A percentile compares a stretch with the other conserved stretches of the same genome.
phyloP scores from a whole-genome alignment of 2,329 filamentous ascomycete genomes.

The Tolypocladium tundrense region DNA sequence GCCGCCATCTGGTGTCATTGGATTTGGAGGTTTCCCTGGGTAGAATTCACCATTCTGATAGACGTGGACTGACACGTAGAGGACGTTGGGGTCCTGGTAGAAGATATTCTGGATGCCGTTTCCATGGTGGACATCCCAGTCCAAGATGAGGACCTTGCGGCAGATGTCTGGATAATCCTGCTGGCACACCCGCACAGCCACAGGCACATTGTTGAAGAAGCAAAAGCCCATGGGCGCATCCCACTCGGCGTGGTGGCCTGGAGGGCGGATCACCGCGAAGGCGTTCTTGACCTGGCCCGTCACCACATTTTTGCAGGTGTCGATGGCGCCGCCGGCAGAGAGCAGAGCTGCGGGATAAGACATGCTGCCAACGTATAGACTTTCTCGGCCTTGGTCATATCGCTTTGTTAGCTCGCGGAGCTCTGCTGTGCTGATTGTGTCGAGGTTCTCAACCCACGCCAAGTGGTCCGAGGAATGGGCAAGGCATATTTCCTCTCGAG shows the following conservation, averaged over 20 bases:
- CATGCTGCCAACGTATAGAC: slow-evolving; percentile 72
- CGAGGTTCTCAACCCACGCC: slow-evolving; percentile 59
- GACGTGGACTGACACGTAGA: slow-evolving; percentile 93
- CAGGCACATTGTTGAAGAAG: slow-evolving; percentile 94
- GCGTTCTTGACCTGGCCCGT: slow-evolving; percentile 80
- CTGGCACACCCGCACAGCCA: slow-evolving; percentile 84
- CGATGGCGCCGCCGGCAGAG: slow-evolving; percentile 86
- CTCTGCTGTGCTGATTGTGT: slow-evolving; percentile 46
- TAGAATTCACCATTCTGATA: slow-evolving; percentile 80
- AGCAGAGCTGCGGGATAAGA: slow-evolving; percentile 74
- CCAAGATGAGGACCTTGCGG: slow-evolving; percentile 82
- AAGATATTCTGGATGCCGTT: slow-evolving; percentile 97
- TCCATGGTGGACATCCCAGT: slow-evolving; percentile 77
- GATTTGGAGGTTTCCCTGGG: slow-evolving; percentile 53
- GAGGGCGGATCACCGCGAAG: slow-evolving; percentile 88
- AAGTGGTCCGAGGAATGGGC: slow-evolving; percentile 73
- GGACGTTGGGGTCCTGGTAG: slow-evolving; percentile 84
- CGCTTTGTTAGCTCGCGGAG: slow-evolving; percentile 55
- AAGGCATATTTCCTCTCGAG: slow-evolving; percentile 65
- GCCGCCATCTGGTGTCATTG: slow-evolving; percentile 48
- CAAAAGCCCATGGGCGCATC: slow-evolving; percentile 88
- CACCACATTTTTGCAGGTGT: slow-evolving; percentile 88
- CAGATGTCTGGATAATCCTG: slow-evolving; percentile 68
- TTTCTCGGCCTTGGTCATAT: slow-evolving; percentile 58
- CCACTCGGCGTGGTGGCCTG: slow-evolving; percentile 88